A percentile compares a stretch with the other conserved stretches of the same genome.
Evolutionary conservation across 768 basidiomycete genomes (phyloP).

Genomic region (Stropharia rugosoannulata): DNA sequence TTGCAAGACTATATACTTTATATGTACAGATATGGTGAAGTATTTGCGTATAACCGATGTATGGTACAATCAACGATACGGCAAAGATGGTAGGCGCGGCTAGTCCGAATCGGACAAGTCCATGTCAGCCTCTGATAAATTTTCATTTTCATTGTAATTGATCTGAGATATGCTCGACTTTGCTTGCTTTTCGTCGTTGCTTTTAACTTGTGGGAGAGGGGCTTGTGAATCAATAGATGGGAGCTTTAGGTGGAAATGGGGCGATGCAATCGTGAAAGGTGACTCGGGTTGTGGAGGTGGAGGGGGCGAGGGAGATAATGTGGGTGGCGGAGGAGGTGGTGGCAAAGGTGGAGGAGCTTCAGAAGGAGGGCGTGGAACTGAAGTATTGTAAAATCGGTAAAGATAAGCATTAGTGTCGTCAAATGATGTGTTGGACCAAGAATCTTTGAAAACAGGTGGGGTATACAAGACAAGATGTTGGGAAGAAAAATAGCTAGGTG

Average conservation of each 20-base stretch:
- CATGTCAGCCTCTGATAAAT: slow-evolving; percentile 30
- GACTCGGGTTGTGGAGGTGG: slow-evolving; percentile 8
- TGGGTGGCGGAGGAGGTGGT: slow-evolving; percentile 24
- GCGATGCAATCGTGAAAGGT: not conserved
- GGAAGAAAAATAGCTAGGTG: slow-evolving; percentile 57
- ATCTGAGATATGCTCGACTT: not conserved
- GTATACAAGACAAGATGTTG: slow-evolving; percentile 37
- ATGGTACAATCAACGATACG: not conserved
- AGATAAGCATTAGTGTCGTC: slow-evolving; percentile 18
- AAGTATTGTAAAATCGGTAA: slow-evolving; percentile 13
- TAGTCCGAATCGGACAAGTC: slow-evolving; percentile 35
- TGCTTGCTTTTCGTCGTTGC: not conserved
- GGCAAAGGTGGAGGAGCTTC: slow-evolving; percentile 38
- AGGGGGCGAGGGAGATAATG: slow-evolving; percentile 8
- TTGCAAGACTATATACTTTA: not conserved
- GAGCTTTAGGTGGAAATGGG: slow-evolving; percentile 9
- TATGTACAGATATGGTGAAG: not conserved
- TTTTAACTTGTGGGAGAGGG: slow-evolving; percentile 1
- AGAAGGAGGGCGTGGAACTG: slow-evolving; percentile 22
- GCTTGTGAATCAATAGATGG: slow-evolving; percentile 9
- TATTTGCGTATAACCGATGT: not conserved
- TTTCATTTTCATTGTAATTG: slow-evolving; percentile 7
- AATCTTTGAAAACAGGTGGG: slow-evolving; percentile 30
- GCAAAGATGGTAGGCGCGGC: not conserved
- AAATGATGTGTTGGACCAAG: slow-evolving; percentile 21